Base-by-base conservation (phyloP, 768 basidiomycete genomes). In the Mrakia frigida region DNA sequence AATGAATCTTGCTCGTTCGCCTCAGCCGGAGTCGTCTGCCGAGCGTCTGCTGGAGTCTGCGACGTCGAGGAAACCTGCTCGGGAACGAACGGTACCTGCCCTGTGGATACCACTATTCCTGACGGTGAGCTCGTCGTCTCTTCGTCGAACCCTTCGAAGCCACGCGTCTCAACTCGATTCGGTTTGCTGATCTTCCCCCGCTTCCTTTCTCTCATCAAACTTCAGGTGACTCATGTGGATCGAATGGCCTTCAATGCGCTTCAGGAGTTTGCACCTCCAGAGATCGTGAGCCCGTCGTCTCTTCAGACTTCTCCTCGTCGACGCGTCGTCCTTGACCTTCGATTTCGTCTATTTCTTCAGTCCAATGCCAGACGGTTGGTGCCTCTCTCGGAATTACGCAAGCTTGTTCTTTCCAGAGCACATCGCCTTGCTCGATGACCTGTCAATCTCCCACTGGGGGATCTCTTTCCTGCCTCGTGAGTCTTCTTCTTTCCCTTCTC, bases 211-310 rank as follows among this genome's bases (percentile, higher is more conserved):
- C 33, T 50, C 2, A 1, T 50, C n/a, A n/a, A n/a, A 18, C 6
- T 50, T 18, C 46, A 68, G 28, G 46, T 61, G 61, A 25, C 56
- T 56, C 56, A 50, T 93, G 93, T 81, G 92, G 92, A 7, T 75
- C 46, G 2, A 18, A 81, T 39, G 84, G 85, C 77, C 87, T 87
- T 59, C 83, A 93, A 53, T 94, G 93, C 82, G 92, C 92, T 0
- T 88, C 87, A 79, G 92, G 93, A 11, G 84, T 86, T 41, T 95
- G 93, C 83, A 94, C 92, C 41, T 92, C 91, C 9, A 81, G 89
- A 28, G 85, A 88, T 77, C 82, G 90, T 91, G 80, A 79, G 90
- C 86, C 23, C 37, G 35, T 25, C 10, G 70, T 35, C 9, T 33
- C 59, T 5, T 74, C 46, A 50, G 21, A 50, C 46, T 50, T 2